Evolutionary conservation across 306 rosid species (phyloP), one percentile per base, ranked within the genome.

Genomic region (Cucumis melo): DNA sequence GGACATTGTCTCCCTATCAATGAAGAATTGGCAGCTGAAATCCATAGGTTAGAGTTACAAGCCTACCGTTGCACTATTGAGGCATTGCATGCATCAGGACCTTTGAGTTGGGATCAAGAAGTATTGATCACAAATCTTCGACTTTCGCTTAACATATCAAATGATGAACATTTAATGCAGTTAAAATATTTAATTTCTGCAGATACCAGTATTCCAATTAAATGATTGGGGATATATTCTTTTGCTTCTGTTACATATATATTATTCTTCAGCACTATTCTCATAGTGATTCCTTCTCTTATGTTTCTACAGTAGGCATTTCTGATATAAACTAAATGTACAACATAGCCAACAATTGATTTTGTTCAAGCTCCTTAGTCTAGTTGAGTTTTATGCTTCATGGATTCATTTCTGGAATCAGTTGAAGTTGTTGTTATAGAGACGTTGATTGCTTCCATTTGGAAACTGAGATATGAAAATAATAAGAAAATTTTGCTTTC

Each of bases 31-130:
- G 91, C 88, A 1, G 85, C 82, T 79, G 95, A 92, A 83, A 89
- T 90, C 80, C 99, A 89, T 90, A 84, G 88, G 90, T 88, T 95
- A 85, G 98, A 95, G 91, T 88, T 95, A 86, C 90, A 85, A 73
- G 99, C 99, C 83, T 95, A 95, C 85, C 98, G 88, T 83, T 84
- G 93, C 85, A 95, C 99, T 68, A 90, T 95, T 60, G 97, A 90
- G 83, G 98, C 93, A 85, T 85, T 95, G 84, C 90, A 90, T 88
- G 98, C 99, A 74, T 89, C 93, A 53, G 99, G 99, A 80, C 97
- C 99, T 76, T 84, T 95, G 86, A 90, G 98, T 86, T 95, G 99
- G 99, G 99, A 95, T 81, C 88, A 87, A 79, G 99, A 95, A 87
- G 96, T 88, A 84, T 80, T 95, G 86, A 86, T 95, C 84, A 95